Conservation (phyloP, 2,329 filamentous ascomycete genomes). For the Aspergillus phoenicis region DNA sequence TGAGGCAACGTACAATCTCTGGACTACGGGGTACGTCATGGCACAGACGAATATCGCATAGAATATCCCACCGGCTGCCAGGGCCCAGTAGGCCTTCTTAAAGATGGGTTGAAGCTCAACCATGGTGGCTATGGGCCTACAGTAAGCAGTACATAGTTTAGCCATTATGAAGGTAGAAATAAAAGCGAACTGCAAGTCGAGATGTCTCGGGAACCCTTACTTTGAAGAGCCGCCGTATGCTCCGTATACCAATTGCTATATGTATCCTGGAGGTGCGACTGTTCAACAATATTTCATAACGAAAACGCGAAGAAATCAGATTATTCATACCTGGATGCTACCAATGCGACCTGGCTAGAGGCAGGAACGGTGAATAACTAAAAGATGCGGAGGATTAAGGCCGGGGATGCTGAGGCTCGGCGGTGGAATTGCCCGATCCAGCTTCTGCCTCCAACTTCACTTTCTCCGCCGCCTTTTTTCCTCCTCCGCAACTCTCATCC, state of each 20-base stretch:
- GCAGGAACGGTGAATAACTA: not conserved
- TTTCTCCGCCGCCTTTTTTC: slow-evolving; percentile 14
- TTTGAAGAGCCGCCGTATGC: not conserved
- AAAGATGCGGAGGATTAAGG: not conserved
- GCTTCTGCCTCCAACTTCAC: slow-evolving; percentile 2
- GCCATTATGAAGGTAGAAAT: not conserved
- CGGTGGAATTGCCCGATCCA: not conserved
- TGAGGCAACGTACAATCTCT: slow-evolving; percentile 69
- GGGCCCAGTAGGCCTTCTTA: slow-evolving; percentile 57
- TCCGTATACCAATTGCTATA: not conserved
- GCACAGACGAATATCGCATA: slow-evolving; percentile 69
- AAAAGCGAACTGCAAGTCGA: not conserved
- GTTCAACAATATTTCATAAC: not conserved
- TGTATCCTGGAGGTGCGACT: not conserved
- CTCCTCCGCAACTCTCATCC: slow-evolving; percentile 13
- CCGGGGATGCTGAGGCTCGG: slow-evolving; percentile 3
- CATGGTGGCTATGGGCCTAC: slow-evolving; percentile 24
- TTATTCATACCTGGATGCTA: not conserved
- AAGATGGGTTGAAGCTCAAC: slow-evolving; percentile 49
- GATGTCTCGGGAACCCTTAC: not conserved
- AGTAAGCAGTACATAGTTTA: not conserved
- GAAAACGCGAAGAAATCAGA: not conserved
- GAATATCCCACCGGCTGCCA: slow-evolving; percentile 62
- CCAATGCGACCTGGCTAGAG: not conserved
- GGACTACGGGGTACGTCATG: slow-evolving; percentile 69